Evolutionary conservation across 192 early-diverging fungal genomes (phyloP).

Genomic region (Chytriomyces hyalinus): DNA sequence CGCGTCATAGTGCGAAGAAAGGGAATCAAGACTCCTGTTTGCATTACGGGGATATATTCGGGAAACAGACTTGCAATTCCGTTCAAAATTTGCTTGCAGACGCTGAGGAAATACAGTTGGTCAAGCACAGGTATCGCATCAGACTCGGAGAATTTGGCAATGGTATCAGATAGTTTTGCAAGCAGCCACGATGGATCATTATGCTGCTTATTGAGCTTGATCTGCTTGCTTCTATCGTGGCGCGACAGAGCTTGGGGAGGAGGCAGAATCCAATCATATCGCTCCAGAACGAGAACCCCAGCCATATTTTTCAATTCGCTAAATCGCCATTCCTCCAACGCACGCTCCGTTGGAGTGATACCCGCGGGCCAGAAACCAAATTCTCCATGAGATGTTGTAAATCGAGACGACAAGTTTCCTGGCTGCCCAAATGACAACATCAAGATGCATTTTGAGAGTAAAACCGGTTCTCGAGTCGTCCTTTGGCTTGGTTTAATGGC

Average conservation of each 20-base stretch:
- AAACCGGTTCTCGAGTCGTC: neutral
- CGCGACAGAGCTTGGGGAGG: no score
- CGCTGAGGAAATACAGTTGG: neutral
- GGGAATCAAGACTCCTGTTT: neutral
- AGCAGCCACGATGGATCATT: neutral
- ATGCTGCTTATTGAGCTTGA: neutral
- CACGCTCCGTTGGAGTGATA: slow-evolving; percentile 9
- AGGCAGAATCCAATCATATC: slow-evolving; percentile 11
- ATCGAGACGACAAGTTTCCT: neutral
- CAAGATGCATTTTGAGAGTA: neutral
- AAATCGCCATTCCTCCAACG: slow-evolving; percentile 28
- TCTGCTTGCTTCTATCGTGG: no score
- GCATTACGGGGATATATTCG: neutral
- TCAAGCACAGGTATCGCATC: neutral
- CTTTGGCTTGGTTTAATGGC: neutral
- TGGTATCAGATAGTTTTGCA: neutral
- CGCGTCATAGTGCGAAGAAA: neutral
- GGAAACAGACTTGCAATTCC: neutral
- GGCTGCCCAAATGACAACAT: no score
- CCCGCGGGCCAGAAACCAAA: slow-evolving; percentile 20
- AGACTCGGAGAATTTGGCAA: neutral
- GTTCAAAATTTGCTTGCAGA: neutral
- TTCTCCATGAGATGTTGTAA: neutral
- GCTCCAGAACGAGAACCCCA: neutral
- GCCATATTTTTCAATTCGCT: slow-evolving; percentile 16